Conservation (phyloP, 1,139 yeast genomes). For the Taiozyma sp. region DNA sequence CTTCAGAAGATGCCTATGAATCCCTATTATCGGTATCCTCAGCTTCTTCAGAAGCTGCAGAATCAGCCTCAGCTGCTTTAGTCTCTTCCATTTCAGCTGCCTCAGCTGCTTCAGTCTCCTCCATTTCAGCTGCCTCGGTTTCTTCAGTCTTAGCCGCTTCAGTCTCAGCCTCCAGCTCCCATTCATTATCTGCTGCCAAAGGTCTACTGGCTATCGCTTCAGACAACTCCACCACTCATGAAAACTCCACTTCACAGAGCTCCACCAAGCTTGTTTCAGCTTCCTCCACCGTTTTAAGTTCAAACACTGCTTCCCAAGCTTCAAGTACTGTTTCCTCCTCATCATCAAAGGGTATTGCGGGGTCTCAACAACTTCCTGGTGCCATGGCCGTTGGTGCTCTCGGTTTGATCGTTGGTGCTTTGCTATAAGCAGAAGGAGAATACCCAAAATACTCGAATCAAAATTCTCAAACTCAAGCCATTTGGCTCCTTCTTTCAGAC, state of each 20-base stretch:
- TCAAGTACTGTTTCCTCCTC: conserved; percentile 22
- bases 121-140: conserved; percentile 13
- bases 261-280: conserved; percentile 21
- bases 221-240: conserved; percentile 26
- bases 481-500: neutral
- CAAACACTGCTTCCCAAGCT: conserved; percentile 21
- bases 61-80: conserved; percentile 26
- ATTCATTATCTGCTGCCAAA: conserved; percentile 33
- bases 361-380: conserved; percentile 25
- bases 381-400: conserved; percentile 44
- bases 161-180: conserved; percentile 4
- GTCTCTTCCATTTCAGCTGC: conserved; percentile 28
- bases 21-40: conserved; percentile 12
- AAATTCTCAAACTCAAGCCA: neutral
- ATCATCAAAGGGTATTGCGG: conserved; percentile 32
- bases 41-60: conserved; percentile 3
- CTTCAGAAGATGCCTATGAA: neutral
- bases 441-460: neutral
- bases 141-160: conserved; percentile 18
- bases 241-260: conserved; percentile 8
- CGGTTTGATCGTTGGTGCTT: conserved; percentile 48
- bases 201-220: conserved; percentile 48
- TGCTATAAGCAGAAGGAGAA: conserved; percentile 24
- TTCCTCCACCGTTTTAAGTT: conserved; percentile 16
- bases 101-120: conserved; percentile 9